Evolutionary conservation across 257 asterid species (phyloP).

Genomic region (Jasminum sambac): DNA sequence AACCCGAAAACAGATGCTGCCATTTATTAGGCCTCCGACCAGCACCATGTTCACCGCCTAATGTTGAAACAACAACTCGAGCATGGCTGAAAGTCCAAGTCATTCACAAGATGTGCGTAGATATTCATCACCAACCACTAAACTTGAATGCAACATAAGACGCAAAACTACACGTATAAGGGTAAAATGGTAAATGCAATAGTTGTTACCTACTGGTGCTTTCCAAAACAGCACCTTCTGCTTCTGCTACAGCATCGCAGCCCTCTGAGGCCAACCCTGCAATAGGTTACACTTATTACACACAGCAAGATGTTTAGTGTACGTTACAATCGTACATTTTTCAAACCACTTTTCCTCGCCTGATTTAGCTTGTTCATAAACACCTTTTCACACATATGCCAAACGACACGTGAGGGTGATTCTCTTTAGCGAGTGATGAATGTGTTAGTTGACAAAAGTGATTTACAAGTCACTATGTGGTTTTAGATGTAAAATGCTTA

Average conservation of each 20-base stretch:
- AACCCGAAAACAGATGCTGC: slow-evolving; percentile 86
- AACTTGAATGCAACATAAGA: slow-evolving; percentile 10
- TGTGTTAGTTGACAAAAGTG: background rate
- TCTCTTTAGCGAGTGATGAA: background rate
- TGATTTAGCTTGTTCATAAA: too few species aligned
- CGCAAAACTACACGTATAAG: slow-evolving; percentile 8
- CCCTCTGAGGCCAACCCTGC: slow-evolving; percentile 71
- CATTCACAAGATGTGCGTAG: slow-evolving; percentile 16
- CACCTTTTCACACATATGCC: too few species aligned
- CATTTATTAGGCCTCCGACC: slow-evolving; percentile 62
- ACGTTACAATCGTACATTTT: background rate
- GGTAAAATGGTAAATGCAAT: slow-evolving; percentile 3
- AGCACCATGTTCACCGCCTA: slow-evolving; percentile 78
- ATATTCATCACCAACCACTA: slow-evolving; percentile 16
- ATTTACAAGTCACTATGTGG: background rate
- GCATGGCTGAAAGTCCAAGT: slow-evolving; percentile 67
- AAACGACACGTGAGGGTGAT: background rate
- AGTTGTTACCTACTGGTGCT: slow-evolving; percentile 75
- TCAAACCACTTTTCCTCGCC: too few species aligned
- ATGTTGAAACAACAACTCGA: slow-evolving; percentile 80
- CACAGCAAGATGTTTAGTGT: slow-evolving; percentile 11
- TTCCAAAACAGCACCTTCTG: slow-evolving; percentile 70
- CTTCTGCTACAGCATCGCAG: slow-evolving; percentile 61
- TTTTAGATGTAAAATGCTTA: background rate
- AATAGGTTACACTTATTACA: slow-evolving; percentile 25